Evolutionary conservation across 306 rosid species (phyloP).

Genomic region (Biancaea sappan): DNA sequence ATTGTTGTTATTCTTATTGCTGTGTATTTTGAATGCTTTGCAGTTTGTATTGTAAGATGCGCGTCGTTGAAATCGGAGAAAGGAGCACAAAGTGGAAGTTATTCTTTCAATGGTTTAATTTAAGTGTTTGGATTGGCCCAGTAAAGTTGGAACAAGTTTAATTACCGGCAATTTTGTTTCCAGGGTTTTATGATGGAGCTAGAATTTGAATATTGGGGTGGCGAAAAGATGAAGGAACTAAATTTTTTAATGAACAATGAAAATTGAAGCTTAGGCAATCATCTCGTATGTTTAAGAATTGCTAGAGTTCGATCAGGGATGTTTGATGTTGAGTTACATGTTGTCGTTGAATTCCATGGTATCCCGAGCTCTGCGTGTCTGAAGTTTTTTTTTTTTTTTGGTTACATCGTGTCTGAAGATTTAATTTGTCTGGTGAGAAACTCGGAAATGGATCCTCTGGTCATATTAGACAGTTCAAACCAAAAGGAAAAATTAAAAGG

Average conservation of each 20-base stretch:
- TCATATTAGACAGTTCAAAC: no score
- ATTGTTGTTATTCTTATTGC: slow-evolving; percentile 3
- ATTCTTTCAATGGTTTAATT: background rate
- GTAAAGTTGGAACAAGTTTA: background rate
- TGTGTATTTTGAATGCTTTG: background rate
- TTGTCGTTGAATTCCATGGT: background rate
- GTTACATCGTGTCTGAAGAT: no score
- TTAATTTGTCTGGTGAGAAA: no score
- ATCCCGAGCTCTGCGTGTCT: background rate
- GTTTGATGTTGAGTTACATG: background rate
- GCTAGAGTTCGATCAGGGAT: background rate
- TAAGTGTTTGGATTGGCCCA: background rate
- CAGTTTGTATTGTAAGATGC: background rate
- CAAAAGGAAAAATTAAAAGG: no score
- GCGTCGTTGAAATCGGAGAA: background rate
- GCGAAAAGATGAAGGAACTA: background rate
- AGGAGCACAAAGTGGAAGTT: background rate
- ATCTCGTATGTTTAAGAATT: background rate
- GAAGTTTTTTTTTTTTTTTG: no score
- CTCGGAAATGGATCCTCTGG: no score
- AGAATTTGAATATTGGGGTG: background rate
- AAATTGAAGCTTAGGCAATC: background rate
- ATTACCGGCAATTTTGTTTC: background rate
- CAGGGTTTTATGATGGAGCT: background rate
- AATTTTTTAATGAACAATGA: background rate